Evolutionary conservation across 768 basidiomycete species (phyloP).

Genomic region (Daedaleopsis nitida): DNA sequence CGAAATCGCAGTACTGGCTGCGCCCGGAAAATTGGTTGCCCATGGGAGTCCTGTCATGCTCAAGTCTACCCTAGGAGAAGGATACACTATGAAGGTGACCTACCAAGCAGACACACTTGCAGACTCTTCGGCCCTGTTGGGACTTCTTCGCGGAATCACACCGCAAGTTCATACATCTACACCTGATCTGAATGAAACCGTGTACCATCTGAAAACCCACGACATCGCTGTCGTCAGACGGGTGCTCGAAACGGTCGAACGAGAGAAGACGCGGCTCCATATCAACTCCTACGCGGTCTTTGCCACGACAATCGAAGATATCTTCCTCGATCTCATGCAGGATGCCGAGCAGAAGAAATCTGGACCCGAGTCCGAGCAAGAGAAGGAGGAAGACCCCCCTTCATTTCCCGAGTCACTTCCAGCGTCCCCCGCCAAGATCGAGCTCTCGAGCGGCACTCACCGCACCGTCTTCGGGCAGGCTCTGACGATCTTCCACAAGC

Average conservation of each 20-base stretch:
- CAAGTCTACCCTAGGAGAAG: conserved; percentile 70
- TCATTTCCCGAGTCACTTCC: neutral
- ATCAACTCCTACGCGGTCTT: conserved; percentile 64
- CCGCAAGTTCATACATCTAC: conserved; percentile 46
- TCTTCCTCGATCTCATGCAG: conserved; percentile 75
- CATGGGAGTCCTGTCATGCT: conserved; percentile 74
- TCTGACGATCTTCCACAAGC: conserved; percentile 73
- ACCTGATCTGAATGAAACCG: conserved; percentile 44
- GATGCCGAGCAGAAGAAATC: conserved; percentile 37
- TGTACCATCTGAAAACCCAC: conserved; percentile 62
- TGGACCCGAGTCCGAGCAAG: conserved; percentile 1
- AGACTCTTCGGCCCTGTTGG: conserved; percentile 21
- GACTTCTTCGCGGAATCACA: conserved; percentile 34
- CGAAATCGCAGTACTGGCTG: conserved; percentile 73
- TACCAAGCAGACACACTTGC: conserved; percentile 36
- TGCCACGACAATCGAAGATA: conserved; percentile 78
- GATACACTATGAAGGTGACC: conserved; percentile 60
- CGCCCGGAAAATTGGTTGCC: conserved; percentile 75
- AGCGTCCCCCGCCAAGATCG: conserved; percentile 16
- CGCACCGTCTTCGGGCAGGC: conserved; percentile 45
- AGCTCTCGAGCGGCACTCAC: neutral
- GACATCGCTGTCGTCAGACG: conserved; percentile 55
- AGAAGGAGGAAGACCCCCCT: neutral
- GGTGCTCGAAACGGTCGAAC: conserved; percentile 58
- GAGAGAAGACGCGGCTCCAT: conserved; percentile 36